Percentiles rank a stretch among this genome's conserved stretches.
phyloP scores from a whole-genome alignment of 441 rosid genomes.

The Eruca vesicaria region DNA sequence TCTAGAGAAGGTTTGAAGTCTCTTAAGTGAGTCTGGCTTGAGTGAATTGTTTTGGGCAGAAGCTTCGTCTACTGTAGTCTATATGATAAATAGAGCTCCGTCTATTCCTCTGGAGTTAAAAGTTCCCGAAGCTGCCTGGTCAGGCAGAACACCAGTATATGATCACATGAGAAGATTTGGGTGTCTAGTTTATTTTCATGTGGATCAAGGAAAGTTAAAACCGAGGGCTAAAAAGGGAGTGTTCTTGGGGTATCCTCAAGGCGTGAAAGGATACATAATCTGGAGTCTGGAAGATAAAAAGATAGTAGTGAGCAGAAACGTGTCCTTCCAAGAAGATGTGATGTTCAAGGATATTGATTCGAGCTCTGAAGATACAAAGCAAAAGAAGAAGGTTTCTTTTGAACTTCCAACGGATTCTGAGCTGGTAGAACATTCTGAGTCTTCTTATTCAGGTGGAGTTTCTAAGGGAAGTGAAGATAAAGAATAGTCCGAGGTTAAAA shows the following conservation, averaged over 20 bases:
- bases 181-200: background rate
- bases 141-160: background rate
- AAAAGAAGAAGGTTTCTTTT: no score
- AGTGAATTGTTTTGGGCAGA: no score
- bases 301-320: accelerated
- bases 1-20: no score
- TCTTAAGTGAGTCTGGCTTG: no score
- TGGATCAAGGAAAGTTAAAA: background rate
- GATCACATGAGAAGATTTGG: background rate
- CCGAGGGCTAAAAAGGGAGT: background rate
- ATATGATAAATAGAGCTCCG: no score
- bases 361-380: no score
- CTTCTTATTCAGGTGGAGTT: no score
- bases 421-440: no score
- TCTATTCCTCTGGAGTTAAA: background rate
- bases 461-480: no score
- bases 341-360: background rate
- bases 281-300: background rate
- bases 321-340: background rate
- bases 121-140: background rate
- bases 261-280: background rate
- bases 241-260: background rate
- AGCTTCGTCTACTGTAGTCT: no score
- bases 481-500: no score
- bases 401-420: no score